Evolutionary conservation across 208 protist species (phyloP).

Genomic region (Trypanosomatidae sp.): DNA sequence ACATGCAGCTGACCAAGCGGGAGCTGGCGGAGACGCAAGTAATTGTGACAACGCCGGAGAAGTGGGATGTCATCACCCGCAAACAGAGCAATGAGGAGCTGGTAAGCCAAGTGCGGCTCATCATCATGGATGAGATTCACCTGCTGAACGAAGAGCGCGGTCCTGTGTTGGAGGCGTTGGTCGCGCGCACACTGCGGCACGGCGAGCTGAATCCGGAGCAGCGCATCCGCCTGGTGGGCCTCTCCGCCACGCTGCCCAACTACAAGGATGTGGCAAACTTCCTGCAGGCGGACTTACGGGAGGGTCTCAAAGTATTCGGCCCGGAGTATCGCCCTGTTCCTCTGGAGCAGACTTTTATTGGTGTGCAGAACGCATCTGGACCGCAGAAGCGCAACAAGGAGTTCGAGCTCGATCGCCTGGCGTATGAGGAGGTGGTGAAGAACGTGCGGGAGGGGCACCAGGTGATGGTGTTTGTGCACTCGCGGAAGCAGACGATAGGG

Average conservation of each 20-base stretch:
- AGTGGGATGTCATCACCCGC: conserved; percentile 99
- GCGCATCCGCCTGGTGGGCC: conserved; percentile 95
- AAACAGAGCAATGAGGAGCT: conserved; percentile 97
- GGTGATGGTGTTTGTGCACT: conserved; percentile 99
- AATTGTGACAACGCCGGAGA: conserved; percentile 99
- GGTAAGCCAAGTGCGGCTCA: conserved; percentile 85
- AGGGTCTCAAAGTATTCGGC: conserved; percentile 97
- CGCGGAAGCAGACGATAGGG: conserved; percentile 96
- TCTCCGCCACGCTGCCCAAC: conserved; percentile 99
- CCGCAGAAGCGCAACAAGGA: conserved; percentile 55
- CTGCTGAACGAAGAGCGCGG: conserved; percentile 99
- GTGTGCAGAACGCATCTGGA: conserved; percentile 51
- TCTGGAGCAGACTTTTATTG: conserved; percentile 96
- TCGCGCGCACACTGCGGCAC: conserved; percentile 96
- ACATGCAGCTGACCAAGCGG: conserved; percentile 99
- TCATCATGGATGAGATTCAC: conserved; percentile 99
- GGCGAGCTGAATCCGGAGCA: conserved; percentile 91
- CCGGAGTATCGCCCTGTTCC: conserved; percentile 97
- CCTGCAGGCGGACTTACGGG: conserved; percentile 90
- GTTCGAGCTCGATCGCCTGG: conserved; percentile 60
- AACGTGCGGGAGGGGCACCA: conserved; percentile 95
- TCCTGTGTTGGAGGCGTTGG: conserved; percentile 98
- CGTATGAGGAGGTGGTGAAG: conserved; percentile 73
- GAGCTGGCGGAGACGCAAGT: conserved; percentile 98
- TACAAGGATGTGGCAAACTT: conserved; percentile 99